Evolutionary conservation across 257 asterid species (phyloP), one percentile per base, ranked within the genome.

Genomic region (Rhazya stricta): DNA sequence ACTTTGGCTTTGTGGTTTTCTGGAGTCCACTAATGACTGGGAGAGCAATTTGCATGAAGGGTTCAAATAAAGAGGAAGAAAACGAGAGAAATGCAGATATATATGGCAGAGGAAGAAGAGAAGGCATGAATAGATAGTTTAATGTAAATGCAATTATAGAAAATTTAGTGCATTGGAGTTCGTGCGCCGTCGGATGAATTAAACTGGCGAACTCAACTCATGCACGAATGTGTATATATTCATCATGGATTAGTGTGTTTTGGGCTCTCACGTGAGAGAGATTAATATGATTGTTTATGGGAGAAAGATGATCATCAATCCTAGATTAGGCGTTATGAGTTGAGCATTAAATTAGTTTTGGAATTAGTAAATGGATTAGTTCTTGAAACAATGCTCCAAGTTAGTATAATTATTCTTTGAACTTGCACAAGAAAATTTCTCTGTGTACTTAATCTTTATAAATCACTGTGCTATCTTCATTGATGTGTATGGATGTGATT

Each of bases 121-220:
- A 69, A 65, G 74, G 29, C 81, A 77, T 43, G 43, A 46, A 71
- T 70, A 42, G 10, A 48, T 27, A 74, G 41, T 51, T 5, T 41
- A 34, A 13, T 42, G 27, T 69, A 83, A 86, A 82, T 58, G 84
- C 78, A 83, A 84, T 86, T 58, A 89, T 81, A 48, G 54, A 66
- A 12, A 54, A 87, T 80, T 88, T 81, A 88, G 71, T 90, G 83
- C 88, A 23, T 53, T 3, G 81, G 75, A 81, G 85, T 74, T 82
- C 84, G 95, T 89, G 97, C 91, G 91, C 89, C 91, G 89, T 73
- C 23, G 53, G 67, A 82, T 72, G 63, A 27, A 79, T 29, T 62
- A 76, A 80, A 67, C 74, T 29, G 72, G 42, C 74, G 36, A 65
- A 67, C 63, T 39, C 45, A 65, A 67, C 63, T 39, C 77, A 57